A percentile compares a stretch with the other conserved stretches of the same genome.
Conservation (phyloP, 2,329 filamentous ascomycete genomes). For the Raffaelea albimanens region DNA sequence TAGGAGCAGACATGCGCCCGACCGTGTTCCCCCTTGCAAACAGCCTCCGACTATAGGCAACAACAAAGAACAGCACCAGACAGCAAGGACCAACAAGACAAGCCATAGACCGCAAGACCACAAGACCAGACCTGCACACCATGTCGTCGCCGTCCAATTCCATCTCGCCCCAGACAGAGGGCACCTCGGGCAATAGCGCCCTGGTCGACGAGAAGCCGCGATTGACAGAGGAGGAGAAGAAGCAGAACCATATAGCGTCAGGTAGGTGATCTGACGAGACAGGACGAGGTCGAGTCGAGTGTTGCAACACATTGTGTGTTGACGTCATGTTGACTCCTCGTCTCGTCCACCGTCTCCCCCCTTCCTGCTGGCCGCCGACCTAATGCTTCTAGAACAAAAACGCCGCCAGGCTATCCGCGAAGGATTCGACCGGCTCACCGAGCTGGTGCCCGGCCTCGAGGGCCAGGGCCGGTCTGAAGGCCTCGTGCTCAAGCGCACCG, state of each 20-base stretch:
- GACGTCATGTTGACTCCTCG: not conserved
- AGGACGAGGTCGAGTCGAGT: too few relatives aligned
- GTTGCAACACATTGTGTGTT: too few relatives aligned
- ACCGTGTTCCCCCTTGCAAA: too few relatives aligned
- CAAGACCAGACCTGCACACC: too few relatives aligned
- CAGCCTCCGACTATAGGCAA: too few relatives aligned
- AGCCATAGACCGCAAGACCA: too few relatives aligned
- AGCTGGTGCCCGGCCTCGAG: conserved; percentile 70
- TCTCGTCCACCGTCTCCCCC: not conserved
- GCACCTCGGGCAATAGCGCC: too few relatives aligned
- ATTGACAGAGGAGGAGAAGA: conserved; percentile 29
- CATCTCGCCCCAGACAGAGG: too few relatives aligned
- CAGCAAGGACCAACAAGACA: too few relatives aligned
- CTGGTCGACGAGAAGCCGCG: conserved; percentile 19
- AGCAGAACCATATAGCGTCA: conserved; percentile 25
- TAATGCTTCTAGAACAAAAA: conserved; percentile 22
- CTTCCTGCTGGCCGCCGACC: not conserved
- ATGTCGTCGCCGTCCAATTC: not conserved
- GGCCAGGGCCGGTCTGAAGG: conserved; percentile 81
- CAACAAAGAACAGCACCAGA: too few relatives aligned
- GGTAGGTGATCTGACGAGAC: conserved; percentile 15
- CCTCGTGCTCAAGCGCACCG: conserved; percentile 64
- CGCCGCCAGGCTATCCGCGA: conserved; percentile 57
- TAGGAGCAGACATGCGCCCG: too few relatives aligned
- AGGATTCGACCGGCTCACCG: conserved; percentile 72